Base-by-base conservation (phyloP, 352 stramenopile species). In the Phytophthora cactorum region DNA sequence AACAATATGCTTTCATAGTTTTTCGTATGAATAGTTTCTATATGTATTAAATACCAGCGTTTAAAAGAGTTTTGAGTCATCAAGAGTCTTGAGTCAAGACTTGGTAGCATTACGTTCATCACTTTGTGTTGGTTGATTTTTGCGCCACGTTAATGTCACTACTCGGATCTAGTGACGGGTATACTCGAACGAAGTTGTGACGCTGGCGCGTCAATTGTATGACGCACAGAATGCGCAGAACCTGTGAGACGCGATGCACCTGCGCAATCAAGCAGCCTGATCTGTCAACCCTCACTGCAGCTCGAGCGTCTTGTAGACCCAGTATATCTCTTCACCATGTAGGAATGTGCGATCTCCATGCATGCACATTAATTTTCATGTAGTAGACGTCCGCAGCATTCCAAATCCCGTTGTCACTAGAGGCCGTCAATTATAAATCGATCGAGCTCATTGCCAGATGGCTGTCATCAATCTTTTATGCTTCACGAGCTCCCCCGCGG, bases 401-500 rank as follows among this genome's bases (percentile, higher is more conserved):
- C 1, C 9, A 43, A 15, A 43, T 17, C 5, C 12, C 36, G 7
- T 8, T 34, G 2, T 34, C 29, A 7, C 29, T 34, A 8, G 4
- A 34, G 29, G 4, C 36, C n/a, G 10, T 43, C 36, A 43, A 27
- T 27, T 25, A 38, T 12, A 59, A 59, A 50, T 54, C 55, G 32
- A 10, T 57, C 31, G 39, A 22, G 31, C 41, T 47, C 38, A 1
- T 2, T 25, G 5, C 17, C 49, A 55, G 39, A 49, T 59, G 52
- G 11, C 39, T 39, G 34, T 46, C 49, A 17, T 25, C 17, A 38
- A 25, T 11, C n/a, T 1, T 50, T 66, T 66, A 68, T 61, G 31
- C 0, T 1, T 0, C 0, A 7, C 15, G 27, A 66, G 4, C 54
- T 74, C 25, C 66, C 59, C 39, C 41, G 44, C 65, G 38, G 5